phyloP scores from a whole-genome alignment of 2,329 filamentous ascomycete species.

The Dryadomyces sulphureus region DNA sequence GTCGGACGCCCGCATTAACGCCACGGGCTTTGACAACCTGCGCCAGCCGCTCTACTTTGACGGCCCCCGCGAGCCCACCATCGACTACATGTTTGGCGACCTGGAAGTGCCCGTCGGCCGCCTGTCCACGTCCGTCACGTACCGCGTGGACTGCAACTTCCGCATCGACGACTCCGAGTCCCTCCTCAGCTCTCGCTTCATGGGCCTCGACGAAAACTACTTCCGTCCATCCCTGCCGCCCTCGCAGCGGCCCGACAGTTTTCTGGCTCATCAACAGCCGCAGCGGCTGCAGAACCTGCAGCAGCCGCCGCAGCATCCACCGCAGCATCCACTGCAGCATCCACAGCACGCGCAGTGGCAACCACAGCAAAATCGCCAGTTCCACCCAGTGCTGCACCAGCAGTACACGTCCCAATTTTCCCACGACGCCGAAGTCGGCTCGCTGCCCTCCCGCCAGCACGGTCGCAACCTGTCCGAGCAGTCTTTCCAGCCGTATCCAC shows the following conservation, averaged over 20 bases:
- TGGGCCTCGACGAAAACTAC: conserved; percentile 78
- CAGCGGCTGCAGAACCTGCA: conserved; percentile 1
- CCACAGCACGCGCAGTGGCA: not conserved
- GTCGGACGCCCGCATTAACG: conserved; percentile 21
- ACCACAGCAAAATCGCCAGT: not conserved
- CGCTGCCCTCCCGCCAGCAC: conserved; percentile 52
- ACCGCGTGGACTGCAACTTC: conserved; percentile 81
- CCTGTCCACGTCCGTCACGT: conserved; percentile 67
- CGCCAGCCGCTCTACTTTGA: conserved; percentile 46
- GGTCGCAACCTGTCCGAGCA: conserved; percentile 37
- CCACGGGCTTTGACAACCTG: conserved; percentile 51
- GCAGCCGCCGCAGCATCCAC: not conserved
- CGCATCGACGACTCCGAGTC: conserved; percentile 84
- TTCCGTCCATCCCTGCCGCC: conserved; percentile 61
- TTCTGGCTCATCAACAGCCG: not conserved
- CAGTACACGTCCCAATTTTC: not conserved
- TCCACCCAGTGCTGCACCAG: not conserved
- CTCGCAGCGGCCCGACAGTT: conserved; percentile 26
- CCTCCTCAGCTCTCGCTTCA: conserved; percentile 80
- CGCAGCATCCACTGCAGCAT: not conserved
- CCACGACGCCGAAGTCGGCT: conserved; percentile 34
- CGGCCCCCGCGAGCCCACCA: conserved; percentile 49
- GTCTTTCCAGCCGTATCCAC: conserved; percentile 6
- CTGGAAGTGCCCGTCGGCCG: conserved; percentile 78
- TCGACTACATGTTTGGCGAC: conserved; percentile 66